These are phyloP conservation scores for Cercophora samala DNA, from an alignment of 495 filamentous ascomycete genomes.

Conservation along the genomic window DNA sequence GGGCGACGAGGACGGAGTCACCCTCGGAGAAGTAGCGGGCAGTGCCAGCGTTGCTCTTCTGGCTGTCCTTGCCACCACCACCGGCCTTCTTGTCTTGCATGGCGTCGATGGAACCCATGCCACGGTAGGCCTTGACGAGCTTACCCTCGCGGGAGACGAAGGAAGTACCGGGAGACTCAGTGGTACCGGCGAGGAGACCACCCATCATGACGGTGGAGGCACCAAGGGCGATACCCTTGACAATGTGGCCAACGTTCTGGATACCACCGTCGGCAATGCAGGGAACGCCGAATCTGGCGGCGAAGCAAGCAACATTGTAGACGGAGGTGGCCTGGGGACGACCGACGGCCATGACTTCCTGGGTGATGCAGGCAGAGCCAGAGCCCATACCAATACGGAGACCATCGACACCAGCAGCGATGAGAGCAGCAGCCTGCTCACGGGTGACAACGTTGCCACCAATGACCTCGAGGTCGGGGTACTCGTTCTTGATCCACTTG, in stretches of 20 bases:
- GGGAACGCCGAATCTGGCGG: slow-evolving; percentile 89
- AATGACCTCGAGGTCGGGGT: slow-evolving; percentile 87
- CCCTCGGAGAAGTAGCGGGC: slow-evolving; percentile 98
- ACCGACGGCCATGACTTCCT: slow-evolving; percentile 99
- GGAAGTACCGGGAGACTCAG: slow-evolving; percentile 95
- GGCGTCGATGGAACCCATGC: slow-evolving; percentile 97
- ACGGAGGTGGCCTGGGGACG: slow-evolving; percentile 92
- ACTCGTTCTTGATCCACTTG: slow-evolving; percentile 84
- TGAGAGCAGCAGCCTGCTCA: slow-evolving; percentile 87
- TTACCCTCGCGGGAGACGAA: slow-evolving; percentile 93
- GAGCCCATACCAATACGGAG: slow-evolving; percentile 99
- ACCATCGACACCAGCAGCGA: slow-evolving; percentile 92
- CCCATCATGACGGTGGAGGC: slow-evolving; percentile 99
- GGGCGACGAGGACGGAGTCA: slow-evolving; percentile 87
- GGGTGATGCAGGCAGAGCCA: slow-evolving; percentile 96
- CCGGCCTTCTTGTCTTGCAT: slow-evolving; percentile 99
- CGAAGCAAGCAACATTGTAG: slow-evolving; percentile 82
- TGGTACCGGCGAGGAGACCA: slow-evolving; percentile 92
- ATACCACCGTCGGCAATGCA: slow-evolving; percentile 98
- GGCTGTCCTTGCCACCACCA: slow-evolving; percentile 60
- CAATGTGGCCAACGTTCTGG: slow-evolving; percentile 98
- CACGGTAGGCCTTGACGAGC: slow-evolving; percentile 97
- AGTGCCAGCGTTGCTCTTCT: slow-evolving; percentile 91
- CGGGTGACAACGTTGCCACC: slow-evolving; percentile 96
- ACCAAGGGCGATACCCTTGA: slow-evolving; percentile 93